These are phyloP conservation scores for Kuraishia floccosa DNA, from an alignment of 805 yeast species.

Conservation along the genomic window DNA sequence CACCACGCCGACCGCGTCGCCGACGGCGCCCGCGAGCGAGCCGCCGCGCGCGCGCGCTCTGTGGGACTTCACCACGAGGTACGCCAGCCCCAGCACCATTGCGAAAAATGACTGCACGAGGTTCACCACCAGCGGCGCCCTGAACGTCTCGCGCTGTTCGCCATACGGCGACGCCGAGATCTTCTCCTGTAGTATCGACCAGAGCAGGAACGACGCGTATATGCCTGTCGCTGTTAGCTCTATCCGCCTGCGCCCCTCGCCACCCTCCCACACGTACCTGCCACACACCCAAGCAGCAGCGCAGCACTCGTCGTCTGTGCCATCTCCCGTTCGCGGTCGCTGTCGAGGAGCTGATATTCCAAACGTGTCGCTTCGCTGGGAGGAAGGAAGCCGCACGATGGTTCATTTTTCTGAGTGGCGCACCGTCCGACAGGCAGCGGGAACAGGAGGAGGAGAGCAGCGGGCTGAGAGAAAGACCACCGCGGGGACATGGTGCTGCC, in stretches of 20 bases:
- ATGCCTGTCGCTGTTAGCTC: constrained; percentile 45
- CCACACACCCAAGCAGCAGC: background rate
- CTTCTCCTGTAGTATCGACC: constrained; percentile 91
- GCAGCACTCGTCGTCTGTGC: no score
- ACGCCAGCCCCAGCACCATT: constrained; percentile 50
- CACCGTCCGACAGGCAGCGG: no score
- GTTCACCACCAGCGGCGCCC: constrained; percentile 73
- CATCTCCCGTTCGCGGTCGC: no score
- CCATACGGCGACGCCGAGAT: constrained; percentile 62
- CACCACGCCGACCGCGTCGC: constrained; percentile 1
- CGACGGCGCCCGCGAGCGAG: constrained; percentile 20
- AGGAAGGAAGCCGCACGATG: no score
- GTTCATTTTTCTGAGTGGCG: no score
- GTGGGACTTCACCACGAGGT: constrained; percentile 27
- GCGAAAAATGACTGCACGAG: constrained; percentile 68
- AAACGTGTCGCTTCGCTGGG: no score
- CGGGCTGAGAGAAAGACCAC: no score
- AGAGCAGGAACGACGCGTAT: constrained; percentile 75
- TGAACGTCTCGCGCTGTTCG: constrained; percentile 38
- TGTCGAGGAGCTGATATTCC: no score
- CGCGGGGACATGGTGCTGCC: no score
- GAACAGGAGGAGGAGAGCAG: no score
- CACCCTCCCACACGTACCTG: background rate
- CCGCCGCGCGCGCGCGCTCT: no score
- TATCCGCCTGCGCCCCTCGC: no score